These are phyloP conservation scores for Suhomyces kunorum DNA, from an alignment of 1,139 yeast species.

Conservation along the genomic window DNA sequence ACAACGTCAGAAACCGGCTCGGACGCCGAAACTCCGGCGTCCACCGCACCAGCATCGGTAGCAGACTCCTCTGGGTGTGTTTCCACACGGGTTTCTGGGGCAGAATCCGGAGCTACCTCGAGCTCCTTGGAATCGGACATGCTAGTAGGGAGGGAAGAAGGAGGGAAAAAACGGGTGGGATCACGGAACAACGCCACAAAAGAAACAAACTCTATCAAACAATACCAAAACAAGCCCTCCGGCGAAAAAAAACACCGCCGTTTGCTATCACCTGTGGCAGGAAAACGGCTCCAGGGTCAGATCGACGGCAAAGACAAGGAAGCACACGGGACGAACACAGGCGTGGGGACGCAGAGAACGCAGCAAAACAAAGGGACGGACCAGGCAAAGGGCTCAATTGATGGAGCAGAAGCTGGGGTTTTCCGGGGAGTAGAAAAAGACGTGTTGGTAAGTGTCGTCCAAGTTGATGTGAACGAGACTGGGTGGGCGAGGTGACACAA, in stretches of 20 bases:
- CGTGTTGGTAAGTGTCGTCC: slow-evolving; percentile 3
- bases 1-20: neutral
- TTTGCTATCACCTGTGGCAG: neutral
- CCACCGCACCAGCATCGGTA: neutral
- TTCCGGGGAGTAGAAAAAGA: slow-evolving; percentile 6
- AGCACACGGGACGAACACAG: neutral
- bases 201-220: slow-evolving; percentile 6
- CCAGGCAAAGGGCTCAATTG: slow-evolving; percentile 9
- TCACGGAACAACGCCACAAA: slow-evolving; percentile 1
- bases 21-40: neutral
- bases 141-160: neutral
- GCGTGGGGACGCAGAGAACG: neutral
- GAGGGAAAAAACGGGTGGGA: neutral
- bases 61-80: neutral
- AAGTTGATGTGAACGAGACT: slow-evolving; percentile 7
- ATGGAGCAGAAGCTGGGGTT: slow-evolving; percentile 3
- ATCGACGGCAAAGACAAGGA: neutral
- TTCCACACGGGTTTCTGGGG: neutral
- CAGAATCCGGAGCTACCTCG: neutral
- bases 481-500: slow-evolving; percentile 8
- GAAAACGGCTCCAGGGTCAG: neutral
- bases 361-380: slow-evolving; percentile 1
- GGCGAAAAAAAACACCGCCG: neutral
- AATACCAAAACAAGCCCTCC: slow-evolving; percentile 4
- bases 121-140: slow-evolving; percentile 5